Evolutionary conservation across 2,329 filamentous ascomycete genomes (phyloP), one percentile per base, ranked within the genome.

Genomic region (Penicillium concentricum): DNA sequence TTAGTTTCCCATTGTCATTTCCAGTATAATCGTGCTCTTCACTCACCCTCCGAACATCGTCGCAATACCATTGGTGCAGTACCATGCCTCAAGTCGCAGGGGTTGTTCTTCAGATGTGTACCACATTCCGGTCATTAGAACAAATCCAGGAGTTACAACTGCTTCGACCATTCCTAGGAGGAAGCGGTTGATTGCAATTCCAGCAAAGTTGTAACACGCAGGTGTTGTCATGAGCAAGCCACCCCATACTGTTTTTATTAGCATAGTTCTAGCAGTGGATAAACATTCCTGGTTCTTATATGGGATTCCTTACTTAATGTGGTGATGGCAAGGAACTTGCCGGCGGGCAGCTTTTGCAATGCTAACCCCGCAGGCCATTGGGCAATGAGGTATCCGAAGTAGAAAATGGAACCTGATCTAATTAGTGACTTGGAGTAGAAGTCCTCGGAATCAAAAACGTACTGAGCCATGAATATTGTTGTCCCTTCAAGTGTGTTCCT

Each of bases 21-120:
- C 5, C 6, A 18, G 13, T 24, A 18, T 16, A 12, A 20, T 15
- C 3, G 12, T 20, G 4, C 7, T 48, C 6, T 5, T 15, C 3
- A 69, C 69, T 37, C 79, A 69, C 65, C 68, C 82, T n/a, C 84
- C 84, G 53, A 86, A 83, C 79, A 85, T 84, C 13, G 82, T 84
- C 2, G 82, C 84, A 13, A 86, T 75, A 2, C 84, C 84, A 60
- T 86, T 85, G 2, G 80, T 82, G 59, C 80, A 81, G 63, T 84
- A 85, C 69, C 82, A 86, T 0, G 79, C 73, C 48, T 81, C 82
- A 7, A 84, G 74, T 0, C 83, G 78, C 5, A 84, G 68, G 0
- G 80, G 80, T 50, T 82, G 79, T 6, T 81, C 76, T 8, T 75
- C 70, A 0, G 76, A 67, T 0, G 70, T 75, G 60, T 82, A 83